These are phyloP conservation scores for Rhododendron williamsianum DNA, from an alignment of 148 eudicot genomes.

Conservation along the genomic window DNA sequence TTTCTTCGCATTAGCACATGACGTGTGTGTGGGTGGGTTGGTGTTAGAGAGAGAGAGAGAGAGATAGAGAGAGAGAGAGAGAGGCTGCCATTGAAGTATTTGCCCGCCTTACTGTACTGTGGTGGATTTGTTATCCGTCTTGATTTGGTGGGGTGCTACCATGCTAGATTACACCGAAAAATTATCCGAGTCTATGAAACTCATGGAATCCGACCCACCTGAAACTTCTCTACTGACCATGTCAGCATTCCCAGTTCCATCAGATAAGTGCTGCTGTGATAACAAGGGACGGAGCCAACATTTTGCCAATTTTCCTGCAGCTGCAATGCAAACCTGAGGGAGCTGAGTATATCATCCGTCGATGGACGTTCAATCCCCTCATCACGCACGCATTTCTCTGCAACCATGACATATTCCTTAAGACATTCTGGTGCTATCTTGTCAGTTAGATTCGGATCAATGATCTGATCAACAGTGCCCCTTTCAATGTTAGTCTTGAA, in stretches of 20 bases:
- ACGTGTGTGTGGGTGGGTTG: too few relatives aligned
- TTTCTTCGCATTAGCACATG: not conserved
- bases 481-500: slow-evolving; percentile 4
- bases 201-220: not conserved
- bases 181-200: not conserved
- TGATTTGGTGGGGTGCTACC: not conserved
- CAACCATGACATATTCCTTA: slow-evolving; percentile 5
- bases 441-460: slow-evolving; percentile 6
- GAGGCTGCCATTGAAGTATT: too few relatives aligned
- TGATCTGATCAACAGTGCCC: slow-evolving; percentile 3
- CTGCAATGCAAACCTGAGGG: not conserved
- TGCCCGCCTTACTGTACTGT: too few relatives aligned
- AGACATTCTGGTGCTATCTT: slow-evolving; percentile 16
- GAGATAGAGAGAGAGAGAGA: too few relatives aligned
- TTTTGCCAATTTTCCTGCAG: not conserved
- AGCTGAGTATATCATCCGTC: not conserved
- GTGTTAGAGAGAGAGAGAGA: too few relatives aligned
- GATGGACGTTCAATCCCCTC: slow-evolving; percentile 7
- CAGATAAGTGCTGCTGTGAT: not conserved
- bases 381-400: slow-evolving; percentile 4
- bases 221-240: not conserved
- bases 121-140: too few relatives aligned
- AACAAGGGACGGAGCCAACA: not conserved
- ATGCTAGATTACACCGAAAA: not conserved
- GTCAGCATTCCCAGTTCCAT: not conserved